These are phyloP conservation scores for Ophiocordyceps australis DNA, from an alignment of 2,329 filamentous ascomycete genomes.

Conservation along the genomic window DNA sequence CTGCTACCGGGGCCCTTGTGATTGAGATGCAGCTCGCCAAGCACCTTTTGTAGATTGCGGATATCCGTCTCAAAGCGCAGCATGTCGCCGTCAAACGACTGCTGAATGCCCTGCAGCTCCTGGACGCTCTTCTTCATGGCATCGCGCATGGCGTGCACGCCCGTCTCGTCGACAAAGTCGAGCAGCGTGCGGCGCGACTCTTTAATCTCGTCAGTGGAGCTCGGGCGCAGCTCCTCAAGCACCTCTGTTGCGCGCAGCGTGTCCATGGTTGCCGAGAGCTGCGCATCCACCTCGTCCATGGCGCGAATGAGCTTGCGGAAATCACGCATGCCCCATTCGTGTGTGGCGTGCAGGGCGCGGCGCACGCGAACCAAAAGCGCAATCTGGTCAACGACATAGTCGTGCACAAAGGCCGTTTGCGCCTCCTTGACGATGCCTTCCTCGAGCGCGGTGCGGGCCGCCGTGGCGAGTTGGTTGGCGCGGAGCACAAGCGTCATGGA, in stretches of 20 bases:
- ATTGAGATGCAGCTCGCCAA: constrained; percentile 21
- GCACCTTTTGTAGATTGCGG: constrained; percentile 39
- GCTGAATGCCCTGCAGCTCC: constrained; percentile 49
- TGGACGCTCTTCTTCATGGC: constrained; percentile 54
- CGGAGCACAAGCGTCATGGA: constrained; percentile 70
- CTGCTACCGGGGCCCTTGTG: constrained; percentile 12
- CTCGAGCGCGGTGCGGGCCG: constrained; percentile 58
- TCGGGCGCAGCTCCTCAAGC: constrained; percentile 42
- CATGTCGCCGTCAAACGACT: constrained; percentile 60
- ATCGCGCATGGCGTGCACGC: constrained; percentile 46
- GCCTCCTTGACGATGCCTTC: constrained; percentile 59
- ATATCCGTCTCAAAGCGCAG: constrained; percentile 60
- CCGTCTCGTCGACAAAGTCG: constrained; percentile 60
- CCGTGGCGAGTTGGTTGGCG: constrained; percentile 69
- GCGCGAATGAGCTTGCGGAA: constrained; percentile 42
- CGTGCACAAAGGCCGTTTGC: constrained; percentile 47
- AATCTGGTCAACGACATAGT: constrained; percentile 38
- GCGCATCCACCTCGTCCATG: constrained; percentile 47
- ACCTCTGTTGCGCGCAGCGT: constrained; percentile 46
- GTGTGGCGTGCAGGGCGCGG: constrained; percentile 31
- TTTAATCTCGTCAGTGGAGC: no score
- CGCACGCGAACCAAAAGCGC: constrained; percentile 32
- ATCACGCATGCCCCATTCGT: constrained; percentile 38
- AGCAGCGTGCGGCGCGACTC: constrained; percentile 47
- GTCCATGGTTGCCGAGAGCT: constrained; percentile 47